Conservation (phyloP, 108 stramenopile species). For the Epithemia pelagica region DNA sequence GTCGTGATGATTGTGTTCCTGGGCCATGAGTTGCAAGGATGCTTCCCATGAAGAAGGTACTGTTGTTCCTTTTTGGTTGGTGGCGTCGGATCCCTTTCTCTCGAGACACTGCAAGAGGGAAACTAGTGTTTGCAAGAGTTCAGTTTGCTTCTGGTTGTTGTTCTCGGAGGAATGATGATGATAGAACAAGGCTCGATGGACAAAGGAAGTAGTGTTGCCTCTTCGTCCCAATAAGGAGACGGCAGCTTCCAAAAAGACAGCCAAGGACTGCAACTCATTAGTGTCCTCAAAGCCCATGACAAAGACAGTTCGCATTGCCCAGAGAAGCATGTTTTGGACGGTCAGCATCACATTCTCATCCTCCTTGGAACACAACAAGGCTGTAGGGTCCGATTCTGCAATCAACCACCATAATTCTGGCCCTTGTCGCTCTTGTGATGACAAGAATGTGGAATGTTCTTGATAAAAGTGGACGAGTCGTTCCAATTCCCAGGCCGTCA, state of each 20-base stretch:
- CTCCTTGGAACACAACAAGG: neutral
- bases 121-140: neutral
- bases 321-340: neutral
- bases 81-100: neutral
- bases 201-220: neutral
- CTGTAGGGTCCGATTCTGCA: neutral
- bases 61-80: neutral
- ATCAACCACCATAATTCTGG: neutral
- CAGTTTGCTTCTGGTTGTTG: neutral
- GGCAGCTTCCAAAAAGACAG: conserved; percentile 1
- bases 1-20: neutral
- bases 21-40: neutral
- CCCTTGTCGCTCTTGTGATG: conserved; percentile 1
- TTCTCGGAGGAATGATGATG: neutral
- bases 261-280: neutral
- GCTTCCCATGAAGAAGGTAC: neutral
- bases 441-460: neutral
- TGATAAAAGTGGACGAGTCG: conserved; percentile 1
- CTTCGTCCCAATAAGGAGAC: conserved; percentile 8
- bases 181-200: neutral
- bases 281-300: neutral
- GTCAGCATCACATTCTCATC: neutral
- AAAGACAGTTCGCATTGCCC: neutral
- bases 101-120: neutral
- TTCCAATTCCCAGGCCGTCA: conserved; percentile 2